Conservation (phyloP, 2,329 filamentous ascomycete genomes). For the Chrysoporthe deuterocubensis region DNA sequence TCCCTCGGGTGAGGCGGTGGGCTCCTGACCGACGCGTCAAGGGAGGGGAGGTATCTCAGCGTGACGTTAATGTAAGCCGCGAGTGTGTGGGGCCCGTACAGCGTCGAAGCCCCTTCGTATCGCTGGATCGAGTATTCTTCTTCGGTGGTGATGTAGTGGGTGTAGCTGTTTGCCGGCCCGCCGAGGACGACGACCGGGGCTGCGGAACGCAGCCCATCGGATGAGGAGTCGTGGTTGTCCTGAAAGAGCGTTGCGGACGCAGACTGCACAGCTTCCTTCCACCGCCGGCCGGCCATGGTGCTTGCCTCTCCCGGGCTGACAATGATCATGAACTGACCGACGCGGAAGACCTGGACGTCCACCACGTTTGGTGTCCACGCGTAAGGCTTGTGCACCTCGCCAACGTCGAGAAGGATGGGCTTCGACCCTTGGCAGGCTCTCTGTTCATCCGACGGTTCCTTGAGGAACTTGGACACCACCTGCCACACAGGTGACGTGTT, state of each 20-base stretch:
- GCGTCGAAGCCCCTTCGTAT: slow-evolving; percentile 87
- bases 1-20: slow-evolving; percentile 48
- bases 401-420: slow-evolving; percentile 85
- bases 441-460: slow-evolving; percentile 71
- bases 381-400: slow-evolving; percentile 78
- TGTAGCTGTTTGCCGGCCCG: slow-evolving; percentile 88
- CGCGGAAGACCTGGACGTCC: slow-evolving; percentile 82
- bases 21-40: slow-evolving; percentile 52
- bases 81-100: slow-evolving; percentile 85
- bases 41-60: slow-evolving; percentile 68
- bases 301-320: slow-evolving; percentile 86
- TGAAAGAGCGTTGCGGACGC: slow-evolving; percentile 52
- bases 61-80: slow-evolving; percentile 85
- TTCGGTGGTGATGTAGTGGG: slow-evolving; percentile 78
- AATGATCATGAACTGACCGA: slow-evolving; percentile 83
- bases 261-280: slow-evolving; percentile 71
- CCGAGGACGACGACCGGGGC: slow-evolving; percentile 78
- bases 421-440: slow-evolving; percentile 78
- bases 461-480: slow-evolving; percentile 73
- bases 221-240: slow-evolving; percentile 45
- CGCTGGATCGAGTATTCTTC: slow-evolving; percentile 84
- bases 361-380: slow-evolving; percentile 90
- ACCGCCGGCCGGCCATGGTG: slow-evolving; percentile 89
- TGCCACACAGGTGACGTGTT: slow-evolving; percentile 74
- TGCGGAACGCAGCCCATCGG: slow-evolving; percentile 8